These are phyloP conservation scores for Curvularia hawaiiensis DNA, from an alignment of 2,329 filamentous ascomycete genomes.

Conservation along the genomic window DNA sequence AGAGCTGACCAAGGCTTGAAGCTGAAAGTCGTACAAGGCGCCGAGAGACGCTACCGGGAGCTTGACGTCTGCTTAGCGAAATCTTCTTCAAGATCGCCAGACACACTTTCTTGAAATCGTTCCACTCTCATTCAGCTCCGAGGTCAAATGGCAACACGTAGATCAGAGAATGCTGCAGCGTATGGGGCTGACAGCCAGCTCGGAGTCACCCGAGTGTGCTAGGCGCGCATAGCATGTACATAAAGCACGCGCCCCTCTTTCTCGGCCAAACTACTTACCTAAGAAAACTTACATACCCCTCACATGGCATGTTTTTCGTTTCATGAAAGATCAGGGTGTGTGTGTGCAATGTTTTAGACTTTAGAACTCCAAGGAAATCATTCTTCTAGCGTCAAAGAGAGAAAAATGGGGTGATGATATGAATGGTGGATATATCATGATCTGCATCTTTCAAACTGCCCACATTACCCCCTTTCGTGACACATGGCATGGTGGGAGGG, in stretches of 20 bases:
- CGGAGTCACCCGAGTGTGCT: slow-evolving; percentile 1
- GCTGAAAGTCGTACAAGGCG: not conserved
- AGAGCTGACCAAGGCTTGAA: no score
- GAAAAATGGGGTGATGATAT: no score
- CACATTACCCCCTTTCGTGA: no score
- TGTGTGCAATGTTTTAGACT: no score
- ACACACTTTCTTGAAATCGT: not conserved
- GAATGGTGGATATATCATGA: no score
- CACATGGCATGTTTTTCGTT: not conserved
- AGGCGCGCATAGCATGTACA: not conserved
- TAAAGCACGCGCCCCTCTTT: not conserved
- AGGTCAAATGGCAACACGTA: not conserved
- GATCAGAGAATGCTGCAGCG: not conserved
- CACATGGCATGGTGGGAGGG: no score
- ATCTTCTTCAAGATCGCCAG: not conserved
- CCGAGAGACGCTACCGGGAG: not conserved
- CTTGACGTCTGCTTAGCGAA: not conserved
- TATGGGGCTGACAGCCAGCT: not conserved
- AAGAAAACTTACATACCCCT: not conserved
- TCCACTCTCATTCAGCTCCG: not conserved
- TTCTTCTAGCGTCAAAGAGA: no score
- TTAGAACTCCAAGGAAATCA: no score
- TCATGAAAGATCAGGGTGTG: not conserved
- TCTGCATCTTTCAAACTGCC: no score
- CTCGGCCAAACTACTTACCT: not conserved